A percentile compares a stretch with the other conserved stretches of the same genome.
Evolutionary conservation across 306 rosid genomes (phyloP).

Genomic region (Abrus pulchellus): DNA sequence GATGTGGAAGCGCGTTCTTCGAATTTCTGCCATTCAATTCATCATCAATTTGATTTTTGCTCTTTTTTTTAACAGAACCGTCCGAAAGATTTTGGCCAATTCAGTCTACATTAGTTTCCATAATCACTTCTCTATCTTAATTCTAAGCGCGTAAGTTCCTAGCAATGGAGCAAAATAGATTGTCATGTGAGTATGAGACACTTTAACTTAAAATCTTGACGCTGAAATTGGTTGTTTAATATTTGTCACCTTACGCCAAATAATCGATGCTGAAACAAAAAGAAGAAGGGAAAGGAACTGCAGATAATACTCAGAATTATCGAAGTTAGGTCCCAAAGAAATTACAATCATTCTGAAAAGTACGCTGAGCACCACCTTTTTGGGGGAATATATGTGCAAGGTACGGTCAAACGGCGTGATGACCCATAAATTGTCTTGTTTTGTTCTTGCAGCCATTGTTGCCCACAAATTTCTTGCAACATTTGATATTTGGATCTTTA

Average conservation of each 20-base stretch:
- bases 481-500: slow-evolving; percentile 10
- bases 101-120: too few relatives aligned
- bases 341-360: slow-evolving; percentile 34
- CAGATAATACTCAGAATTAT: slow-evolving; percentile 18
- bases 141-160: too few relatives aligned
- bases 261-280: slow-evolving; percentile 1
- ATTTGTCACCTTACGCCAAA: slow-evolving; percentile 17
- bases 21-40: slow-evolving; percentile 14
- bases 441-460: slow-evolving; percentile 7
- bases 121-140: too few relatives aligned
- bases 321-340: too few relatives aligned
- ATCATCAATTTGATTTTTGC: background rate
- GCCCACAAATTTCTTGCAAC: slow-evolving; percentile 20
- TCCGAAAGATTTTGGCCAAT: background rate
- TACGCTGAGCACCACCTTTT: slow-evolving; percentile 19
- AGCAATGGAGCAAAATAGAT: too few relatives aligned
- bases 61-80: background rate
- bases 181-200: background rate
- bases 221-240: background rate
- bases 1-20: slow-evolving; percentile 40
- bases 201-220: slow-evolving; percentile 7
- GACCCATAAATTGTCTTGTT: background rate
- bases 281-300: background rate
- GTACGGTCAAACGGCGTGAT: slow-evolving; percentile 46
- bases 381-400: slow-evolving; percentile 38